Base-by-base conservation (phyloP, 345 rosid genomes). In the Bruguiera sexangula region DNA sequence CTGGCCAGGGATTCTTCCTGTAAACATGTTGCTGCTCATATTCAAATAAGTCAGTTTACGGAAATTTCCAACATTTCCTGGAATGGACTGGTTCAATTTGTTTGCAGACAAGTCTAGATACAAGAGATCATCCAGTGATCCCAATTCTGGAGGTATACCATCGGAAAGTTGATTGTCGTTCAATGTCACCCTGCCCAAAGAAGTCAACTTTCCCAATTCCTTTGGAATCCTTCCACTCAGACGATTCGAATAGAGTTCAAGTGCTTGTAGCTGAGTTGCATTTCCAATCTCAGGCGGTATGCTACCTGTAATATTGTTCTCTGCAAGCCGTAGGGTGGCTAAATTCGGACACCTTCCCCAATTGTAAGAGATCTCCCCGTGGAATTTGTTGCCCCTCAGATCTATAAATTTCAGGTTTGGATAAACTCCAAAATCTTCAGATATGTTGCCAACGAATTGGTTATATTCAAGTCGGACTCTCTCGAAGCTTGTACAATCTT, bases 231-330 rank as follows among this genome's bases (percentile, higher is more conserved):
- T 60, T 5, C 82, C 85, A 1, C 10, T 21, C 10, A 85, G 34
- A 51, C 62, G 53, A 32, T 85, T 85, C 0, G 71, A 83, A 43
- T 85, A 5, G 30, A 85, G 80, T 71, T 85, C 76, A 6, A 85
- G 76, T 6, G 3, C 50, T 4, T n/a, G 57, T 1, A 86, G 60
- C 1, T 4, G 63, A 32, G 57, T 18, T 32, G 75, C 77, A 3
- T 69, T 65, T 24, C 75, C 82, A 3, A 81, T 65, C 21, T 68
- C 74, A 3, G 72, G 57, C 4, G 84, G 87, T 62, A 83, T 65
- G 21, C 3, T 20, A 2, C 86, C 82, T 0, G 69, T 46, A 18
- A 85, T 30, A 1, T 67, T 58, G 30, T 82, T 85, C n/a, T 37
- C 58, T 5, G 79, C 62, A 31, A 80, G 37, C 1, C 2, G 3